Base-by-base conservation (phyloP, 2,329 filamentous ascomycete species). In the Bisporella sp. region DNA sequence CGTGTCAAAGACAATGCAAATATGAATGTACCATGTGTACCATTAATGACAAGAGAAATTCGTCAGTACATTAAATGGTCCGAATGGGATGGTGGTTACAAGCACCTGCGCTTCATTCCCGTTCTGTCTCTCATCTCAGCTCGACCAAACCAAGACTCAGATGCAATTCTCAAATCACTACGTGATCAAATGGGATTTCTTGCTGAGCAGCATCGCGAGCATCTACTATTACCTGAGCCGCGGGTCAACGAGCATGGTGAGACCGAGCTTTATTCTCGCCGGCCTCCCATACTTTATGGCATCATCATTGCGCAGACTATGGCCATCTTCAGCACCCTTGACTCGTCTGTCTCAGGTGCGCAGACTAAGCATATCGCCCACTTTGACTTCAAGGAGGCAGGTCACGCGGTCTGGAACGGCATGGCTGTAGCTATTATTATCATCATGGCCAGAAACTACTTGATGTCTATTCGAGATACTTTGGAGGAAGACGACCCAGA, bases 341-440 rank as follows among this genome's bases (percentile, higher is more conserved):
- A 67, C 46, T 62, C 64, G 6, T 54, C 61, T 3, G 52, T 64
- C 29, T 53, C 52, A 2, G 49, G 61, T 11, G 56, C 59, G n/a
- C 54, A 49, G 29, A 44, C 61, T 4, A 59, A 54, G 32, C 58
- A 59, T 30, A 52, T 68, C n/a, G 47, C 48, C 2, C 45, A 62
- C 30, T 62, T 66, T 41, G 60, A 67, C 45, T 64, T 66, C 29
- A 54, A 50, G 1, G 56, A 64, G 2, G 52, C 55, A 13, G 41
- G 50, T n/a, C 60, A 57, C 52, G 61, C 62, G 51, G 64, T 66
- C 9, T 68, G 66, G 66, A 64, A 66, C 50, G 65, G 61, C 6
- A 54, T 68, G 45, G 63, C 62, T 7, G 53, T 68, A 48, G 62
- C 64, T 21, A 63, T 65, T 32, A 47, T 65, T 28, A 51, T 62